phyloP scores from a whole-genome alignment of 2,329 filamentous ascomycete genomes.

The Fusarium illudens region DNA sequence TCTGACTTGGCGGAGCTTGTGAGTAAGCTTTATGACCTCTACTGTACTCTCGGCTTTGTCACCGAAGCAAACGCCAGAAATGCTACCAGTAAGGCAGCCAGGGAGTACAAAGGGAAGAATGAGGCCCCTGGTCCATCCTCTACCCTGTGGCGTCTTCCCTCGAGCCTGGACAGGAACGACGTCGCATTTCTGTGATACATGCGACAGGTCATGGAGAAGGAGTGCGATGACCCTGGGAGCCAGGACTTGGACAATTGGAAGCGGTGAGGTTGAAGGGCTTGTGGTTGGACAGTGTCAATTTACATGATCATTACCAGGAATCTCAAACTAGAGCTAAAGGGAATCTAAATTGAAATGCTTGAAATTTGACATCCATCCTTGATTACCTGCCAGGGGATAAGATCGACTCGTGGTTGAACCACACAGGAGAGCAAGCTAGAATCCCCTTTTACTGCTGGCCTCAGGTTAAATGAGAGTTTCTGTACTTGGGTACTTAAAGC shows the following conservation, averaged over 20 bases:
- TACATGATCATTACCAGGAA: too few relatives aligned
- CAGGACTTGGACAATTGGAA: neutral
- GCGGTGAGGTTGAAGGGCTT: neutral
- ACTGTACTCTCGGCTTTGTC: neutral
- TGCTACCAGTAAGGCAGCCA: neutral
- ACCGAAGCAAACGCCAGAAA: rapidly evolving
- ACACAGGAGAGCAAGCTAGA: too few relatives aligned
- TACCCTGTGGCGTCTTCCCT: neutral
- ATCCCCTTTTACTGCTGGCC: too few relatives aligned
- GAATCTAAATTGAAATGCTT: neutral
- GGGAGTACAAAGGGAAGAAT: neutral
- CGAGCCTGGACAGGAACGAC: neutral
- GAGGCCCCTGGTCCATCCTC: neutral
- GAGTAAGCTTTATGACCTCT: rapidly evolving
- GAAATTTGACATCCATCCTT: neutral
- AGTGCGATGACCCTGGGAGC: rapidly evolving
- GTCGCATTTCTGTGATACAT: neutral
- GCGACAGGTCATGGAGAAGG: neutral
- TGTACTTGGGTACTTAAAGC: neutral
- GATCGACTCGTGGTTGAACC: neutral
- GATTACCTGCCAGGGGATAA: neutral
- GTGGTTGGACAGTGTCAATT: neutral
- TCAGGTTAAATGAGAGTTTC: too few relatives aligned
- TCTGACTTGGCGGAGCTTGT: neutral
- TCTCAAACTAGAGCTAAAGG: neutral